A percentile compares a stretch with the other conserved stretches of the same genome.
These are phyloP conservation scores for Phenoliferia sp. DNA, from an alignment of 1,284 basidiomycete genomes.

Conservation along the genomic window DNA sequence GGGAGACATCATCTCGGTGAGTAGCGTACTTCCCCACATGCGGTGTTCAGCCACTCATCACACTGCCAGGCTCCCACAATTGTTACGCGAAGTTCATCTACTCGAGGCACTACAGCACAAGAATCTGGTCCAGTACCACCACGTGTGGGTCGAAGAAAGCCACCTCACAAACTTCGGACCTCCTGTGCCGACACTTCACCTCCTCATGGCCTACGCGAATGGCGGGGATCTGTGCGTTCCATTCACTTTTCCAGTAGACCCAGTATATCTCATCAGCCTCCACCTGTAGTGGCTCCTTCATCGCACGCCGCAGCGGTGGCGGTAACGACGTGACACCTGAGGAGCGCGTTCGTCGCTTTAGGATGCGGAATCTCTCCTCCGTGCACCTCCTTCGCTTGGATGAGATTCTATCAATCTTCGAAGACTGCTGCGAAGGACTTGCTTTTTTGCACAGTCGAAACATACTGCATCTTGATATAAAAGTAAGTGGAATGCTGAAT, in stretches of 20 bases:
- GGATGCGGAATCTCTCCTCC: constrained; percentile 7
- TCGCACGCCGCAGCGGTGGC: background rate
- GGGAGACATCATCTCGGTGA: constrained; percentile 25
- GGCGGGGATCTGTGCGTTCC: constrained; percentile 22
- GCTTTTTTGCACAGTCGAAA: constrained; percentile 33
- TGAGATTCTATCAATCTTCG: constrained; percentile 32
- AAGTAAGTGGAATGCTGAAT: constrained; percentile 10
- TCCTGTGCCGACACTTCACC: constrained; percentile 31
- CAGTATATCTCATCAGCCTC: too few relatives aligned
- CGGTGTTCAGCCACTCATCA: background rate
- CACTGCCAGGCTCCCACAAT: constrained; percentile 10
- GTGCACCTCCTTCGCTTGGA: constrained; percentile 34
- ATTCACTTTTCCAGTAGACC: too few relatives aligned
- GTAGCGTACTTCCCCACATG: background rate
- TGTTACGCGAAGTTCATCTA: constrained; percentile 36
- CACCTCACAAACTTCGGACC: constrained; percentile 20
- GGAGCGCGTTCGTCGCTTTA: background rate
- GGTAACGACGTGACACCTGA: background rate
- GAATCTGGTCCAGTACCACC: constrained; percentile 36
- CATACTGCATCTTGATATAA: constrained; percentile 38
- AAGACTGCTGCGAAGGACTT: constrained; percentile 29
- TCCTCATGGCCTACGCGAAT: constrained; percentile 37
- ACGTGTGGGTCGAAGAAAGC: constrained; percentile 34
- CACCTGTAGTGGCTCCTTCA: background rate
- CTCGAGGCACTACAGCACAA: constrained; percentile 34